These are phyloP conservation scores for Schizonepeta tenuifolia DNA, from an alignment of 257 asterid species.

Conservation along the genomic window DNA sequence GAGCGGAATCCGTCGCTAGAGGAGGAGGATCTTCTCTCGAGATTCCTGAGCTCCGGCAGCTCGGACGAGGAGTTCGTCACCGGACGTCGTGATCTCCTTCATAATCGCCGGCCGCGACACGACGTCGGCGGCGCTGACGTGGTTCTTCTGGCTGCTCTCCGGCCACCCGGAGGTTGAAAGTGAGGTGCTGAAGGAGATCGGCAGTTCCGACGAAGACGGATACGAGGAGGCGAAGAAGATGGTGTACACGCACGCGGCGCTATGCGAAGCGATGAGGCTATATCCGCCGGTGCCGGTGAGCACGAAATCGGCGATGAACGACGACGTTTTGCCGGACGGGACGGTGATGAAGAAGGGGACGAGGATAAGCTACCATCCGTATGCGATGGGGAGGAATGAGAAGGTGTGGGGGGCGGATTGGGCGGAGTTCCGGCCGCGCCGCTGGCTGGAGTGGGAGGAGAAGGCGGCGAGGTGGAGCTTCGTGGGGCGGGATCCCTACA, in stretches of 20 bases:
- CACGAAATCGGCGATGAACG: slow-evolving; percentile 43
- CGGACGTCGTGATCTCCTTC: slow-evolving; percentile 64
- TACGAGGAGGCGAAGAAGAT: slow-evolving; percentile 61
- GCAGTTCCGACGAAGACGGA: background rate
- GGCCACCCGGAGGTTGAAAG: slow-evolving; percentile 43
- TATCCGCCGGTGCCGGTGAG: slow-evolving; percentile 72
- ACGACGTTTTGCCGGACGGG: slow-evolving; percentile 70
- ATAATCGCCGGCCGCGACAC: slow-evolving; percentile 80
- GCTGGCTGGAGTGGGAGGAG: slow-evolving; percentile 60
- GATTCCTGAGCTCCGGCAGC: slow-evolving; percentile 55
- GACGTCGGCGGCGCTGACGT: slow-evolving; percentile 65
- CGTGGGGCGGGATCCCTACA: slow-evolving; percentile 48
- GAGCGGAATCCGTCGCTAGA: slow-evolving; percentile 21
- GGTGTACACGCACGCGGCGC: slow-evolving; percentile 63
- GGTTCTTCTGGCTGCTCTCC: slow-evolving; percentile 70
- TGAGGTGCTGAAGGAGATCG: slow-evolving; percentile 47
- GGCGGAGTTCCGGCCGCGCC: slow-evolving; percentile 57
- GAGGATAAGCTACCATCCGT: slow-evolving; percentile 55
- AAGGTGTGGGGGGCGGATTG: slow-evolving; percentile 69
- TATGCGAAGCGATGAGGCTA: slow-evolving; percentile 66
- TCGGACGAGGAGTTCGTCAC: slow-evolving; percentile 55
- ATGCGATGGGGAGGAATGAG: slow-evolving; percentile 73
- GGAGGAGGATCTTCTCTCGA: slow-evolving; percentile 56
- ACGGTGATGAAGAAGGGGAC: slow-evolving; percentile 55
- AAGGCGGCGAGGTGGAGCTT: slow-evolving; percentile 47